These are phyloP conservation scores for Saksenaea oblongispora DNA, from an alignment of 371 early-diverging fungal genomes.

Conservation along the genomic window DNA sequence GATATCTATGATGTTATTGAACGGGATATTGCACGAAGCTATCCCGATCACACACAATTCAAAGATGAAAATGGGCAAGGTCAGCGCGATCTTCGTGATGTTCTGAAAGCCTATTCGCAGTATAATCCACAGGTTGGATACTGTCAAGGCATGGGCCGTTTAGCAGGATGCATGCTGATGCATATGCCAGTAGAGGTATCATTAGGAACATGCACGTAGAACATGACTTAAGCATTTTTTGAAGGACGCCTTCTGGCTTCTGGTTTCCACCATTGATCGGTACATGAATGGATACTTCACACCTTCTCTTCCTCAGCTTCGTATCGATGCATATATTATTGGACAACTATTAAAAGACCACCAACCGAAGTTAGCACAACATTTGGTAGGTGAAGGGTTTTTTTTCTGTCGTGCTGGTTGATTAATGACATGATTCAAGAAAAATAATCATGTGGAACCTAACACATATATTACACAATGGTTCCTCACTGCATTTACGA, in stretches of 20 bases:
- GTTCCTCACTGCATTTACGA: conserved; percentile 92
- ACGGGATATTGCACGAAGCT: conserved; percentile 81
- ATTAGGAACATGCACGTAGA: too few relatives aligned
- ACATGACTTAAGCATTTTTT: neutral
- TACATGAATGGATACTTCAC: conserved; percentile 82
- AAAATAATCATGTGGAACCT: conserved; percentile 75
- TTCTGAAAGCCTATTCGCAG: conserved; percentile 88
- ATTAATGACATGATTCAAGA: conserved; percentile 24
- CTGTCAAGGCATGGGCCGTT: conserved; percentile 95
- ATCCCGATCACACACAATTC: conserved; percentile 81
- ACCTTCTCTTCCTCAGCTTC: conserved; percentile 72
- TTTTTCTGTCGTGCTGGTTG: neutral
- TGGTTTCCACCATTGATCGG: conserved; percentile 77
- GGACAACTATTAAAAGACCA: conserved; percentile 75
- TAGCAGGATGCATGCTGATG: conserved; percentile 91
- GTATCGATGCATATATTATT: conserved; percentile 85
- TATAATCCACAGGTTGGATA: conserved; percentile 91
- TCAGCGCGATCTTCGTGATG: conserved; percentile 66
- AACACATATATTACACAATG: conserved; percentile 92
- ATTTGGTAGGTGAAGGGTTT: conserved; percentile 59
- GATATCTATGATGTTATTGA: conserved; percentile 78
- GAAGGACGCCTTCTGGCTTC: conserved; percentile 85
- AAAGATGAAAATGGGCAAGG: conserved; percentile 70
- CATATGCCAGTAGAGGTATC: conserved; percentile 79
- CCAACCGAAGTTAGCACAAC: conserved; percentile 70